phyloP scores from a whole-genome alignment of 106 monocot genomes.

The Platanthera zijinensis region DNA sequence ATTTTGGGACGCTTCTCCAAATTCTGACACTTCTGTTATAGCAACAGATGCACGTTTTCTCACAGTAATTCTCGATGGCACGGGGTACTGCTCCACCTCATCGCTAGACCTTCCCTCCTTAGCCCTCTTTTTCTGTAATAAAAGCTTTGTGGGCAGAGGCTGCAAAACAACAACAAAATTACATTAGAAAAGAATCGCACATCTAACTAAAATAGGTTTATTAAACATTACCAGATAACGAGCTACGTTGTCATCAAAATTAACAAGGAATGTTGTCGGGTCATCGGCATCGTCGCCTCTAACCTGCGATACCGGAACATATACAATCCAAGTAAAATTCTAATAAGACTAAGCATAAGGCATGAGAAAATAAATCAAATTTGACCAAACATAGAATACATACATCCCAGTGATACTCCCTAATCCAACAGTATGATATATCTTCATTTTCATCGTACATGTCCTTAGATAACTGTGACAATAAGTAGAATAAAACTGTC shows the following conservation, averaged over 20 bases:
- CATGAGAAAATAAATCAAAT: background rate
- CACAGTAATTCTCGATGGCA: slow-evolving; percentile 75
- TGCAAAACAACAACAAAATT: slow-evolving; percentile 22
- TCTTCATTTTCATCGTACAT: slow-evolving; percentile 85
- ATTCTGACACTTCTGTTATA: slow-evolving; percentile 38
- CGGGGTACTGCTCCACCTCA: slow-evolving; percentile 73
- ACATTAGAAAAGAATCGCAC: slow-evolving; percentile 5
- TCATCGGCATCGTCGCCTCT: slow-evolving; percentile 78
- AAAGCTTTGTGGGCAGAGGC: slow-evolving; percentile 88
- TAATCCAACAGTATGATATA: slow-evolving; percentile 67
- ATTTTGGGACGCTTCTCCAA: slow-evolving; percentile 24
- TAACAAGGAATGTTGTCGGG: slow-evolving; percentile 79
- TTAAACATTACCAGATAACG: slow-evolving; percentile 65
- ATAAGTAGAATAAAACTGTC: slow-evolving; percentile 1
- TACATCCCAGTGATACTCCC: slow-evolving; percentile 97
- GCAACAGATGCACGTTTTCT: slow-evolving; percentile 46
- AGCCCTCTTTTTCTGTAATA: slow-evolving; percentile 80
- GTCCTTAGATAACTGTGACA: slow-evolving; percentile 65
- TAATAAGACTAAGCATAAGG: background rate
- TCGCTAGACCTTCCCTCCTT: slow-evolving; percentile 89
- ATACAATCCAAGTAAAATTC: background rate
- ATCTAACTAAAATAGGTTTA: background rate
- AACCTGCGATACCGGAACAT: slow-evolving; percentile 30
- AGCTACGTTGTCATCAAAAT: slow-evolving; percentile 67
- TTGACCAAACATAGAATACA: slow-evolving; percentile 14